A percentile compares a stretch with the other conserved stretches of the same genome.
Conservation (phyloP, 345 rosid genomes). For the Eutrema heterophyllum region DNA sequence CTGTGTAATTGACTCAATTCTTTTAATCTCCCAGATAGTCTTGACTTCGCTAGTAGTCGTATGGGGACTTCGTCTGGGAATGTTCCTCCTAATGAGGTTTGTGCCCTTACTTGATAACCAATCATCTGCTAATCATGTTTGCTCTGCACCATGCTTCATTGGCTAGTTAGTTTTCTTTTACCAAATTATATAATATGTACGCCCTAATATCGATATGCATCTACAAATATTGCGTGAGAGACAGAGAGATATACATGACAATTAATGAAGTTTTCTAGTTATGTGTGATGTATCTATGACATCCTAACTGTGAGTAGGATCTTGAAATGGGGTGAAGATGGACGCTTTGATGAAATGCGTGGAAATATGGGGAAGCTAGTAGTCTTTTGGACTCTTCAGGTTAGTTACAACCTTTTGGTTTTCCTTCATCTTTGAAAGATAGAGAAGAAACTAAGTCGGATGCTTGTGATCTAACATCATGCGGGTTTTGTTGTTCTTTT, state of each 20-base stretch:
- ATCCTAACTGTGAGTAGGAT: slow-evolving; percentile 43
- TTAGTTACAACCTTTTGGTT: slow-evolving; percentile 17
- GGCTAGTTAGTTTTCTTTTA: background rate
- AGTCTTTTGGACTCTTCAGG: slow-evolving; percentile 86
- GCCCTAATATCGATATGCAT: background rate
- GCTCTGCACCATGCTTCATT: background rate
- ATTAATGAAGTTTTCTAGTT: background rate
- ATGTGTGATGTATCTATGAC: background rate
- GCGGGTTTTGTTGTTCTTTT: background rate
- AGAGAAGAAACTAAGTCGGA: background rate
- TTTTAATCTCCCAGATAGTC: slow-evolving; percentile 48
- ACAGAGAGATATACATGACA: background rate
- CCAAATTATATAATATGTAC: background rate
- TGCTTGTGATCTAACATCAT: slow-evolving; percentile 1
- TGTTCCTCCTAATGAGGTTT: slow-evolving; percentile 81
- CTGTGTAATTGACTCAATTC: background rate
- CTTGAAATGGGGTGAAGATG: slow-evolving; percentile 92
- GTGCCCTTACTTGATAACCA: background rate
- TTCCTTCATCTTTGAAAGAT: background rate
- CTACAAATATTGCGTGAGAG: background rate
- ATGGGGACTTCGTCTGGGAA: slow-evolving; percentile 87
- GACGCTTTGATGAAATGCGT: slow-evolving; percentile 87
- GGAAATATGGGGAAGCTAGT: slow-evolving; percentile 61
- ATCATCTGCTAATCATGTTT: background rate
- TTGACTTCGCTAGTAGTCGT: slow-evolving; percentile 58